phyloP scores from a whole-genome alignment of 805 yeast genomes.

The Candida saitoana region DNA sequence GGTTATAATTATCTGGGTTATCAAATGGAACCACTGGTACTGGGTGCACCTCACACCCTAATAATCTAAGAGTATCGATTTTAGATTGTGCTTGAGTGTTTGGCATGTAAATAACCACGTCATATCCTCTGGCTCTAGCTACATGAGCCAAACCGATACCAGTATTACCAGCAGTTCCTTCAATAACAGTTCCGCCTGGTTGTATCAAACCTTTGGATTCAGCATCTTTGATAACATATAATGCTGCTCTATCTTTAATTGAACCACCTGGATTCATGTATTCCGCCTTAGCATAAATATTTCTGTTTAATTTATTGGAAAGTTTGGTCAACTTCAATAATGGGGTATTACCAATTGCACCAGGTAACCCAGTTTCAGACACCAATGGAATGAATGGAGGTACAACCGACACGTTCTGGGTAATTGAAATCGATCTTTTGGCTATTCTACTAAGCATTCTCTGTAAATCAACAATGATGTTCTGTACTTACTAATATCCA shows the following conservation, averaged over 20 bases:
- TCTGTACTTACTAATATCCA: not conserved
- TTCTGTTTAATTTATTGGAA: slow-evolving; percentile 28
- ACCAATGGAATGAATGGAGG: slow-evolving; percentile 60
- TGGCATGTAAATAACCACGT: slow-evolving; percentile 86
- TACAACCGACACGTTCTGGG: slow-evolving; percentile 7
- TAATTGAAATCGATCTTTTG: slow-evolving; percentile 16
- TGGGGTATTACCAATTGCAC: slow-evolving; percentile 94
- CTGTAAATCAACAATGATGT: not conserved
- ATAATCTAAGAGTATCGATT: slow-evolving; percentile 64
- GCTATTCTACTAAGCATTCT: slow-evolving; percentile 7
- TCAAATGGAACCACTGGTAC: slow-evolving; percentile 84
- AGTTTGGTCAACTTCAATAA: slow-evolving; percentile 41
- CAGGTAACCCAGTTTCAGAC: slow-evolving; percentile 64
- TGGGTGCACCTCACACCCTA: slow-evolving; percentile 85
- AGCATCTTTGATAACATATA: slow-evolving; percentile 73
- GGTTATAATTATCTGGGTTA: slow-evolving; percentile 82
- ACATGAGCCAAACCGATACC: slow-evolving; percentile 85
- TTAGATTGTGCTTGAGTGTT: slow-evolving; percentile 81
- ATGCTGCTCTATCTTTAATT: slow-evolving; percentile 87
- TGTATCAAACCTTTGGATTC: slow-evolving; percentile 59
- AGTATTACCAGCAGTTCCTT: slow-evolving; percentile 95
- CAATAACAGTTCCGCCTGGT: slow-evolving; percentile 84
- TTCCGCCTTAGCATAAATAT: slow-evolving; percentile 82
- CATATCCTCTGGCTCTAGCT: slow-evolving; percentile 78
- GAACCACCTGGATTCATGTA: slow-evolving; percentile 93